phyloP scores from a whole-genome alignment of 179 eudicot species.

The Beta lomatogona region DNA sequence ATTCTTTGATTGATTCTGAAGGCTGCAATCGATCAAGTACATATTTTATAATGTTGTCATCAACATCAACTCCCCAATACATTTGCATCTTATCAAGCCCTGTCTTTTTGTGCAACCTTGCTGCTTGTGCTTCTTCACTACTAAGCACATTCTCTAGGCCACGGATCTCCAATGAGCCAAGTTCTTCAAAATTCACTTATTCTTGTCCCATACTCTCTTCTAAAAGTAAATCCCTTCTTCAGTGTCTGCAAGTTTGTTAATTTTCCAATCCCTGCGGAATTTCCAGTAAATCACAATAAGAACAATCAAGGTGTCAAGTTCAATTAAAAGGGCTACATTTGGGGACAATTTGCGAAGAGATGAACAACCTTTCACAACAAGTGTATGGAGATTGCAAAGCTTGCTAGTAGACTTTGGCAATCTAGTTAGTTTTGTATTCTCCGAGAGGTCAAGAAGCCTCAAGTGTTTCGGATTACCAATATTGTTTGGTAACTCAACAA shows the following conservation, averaged over 20 bases:
- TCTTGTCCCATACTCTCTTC: not conserved
- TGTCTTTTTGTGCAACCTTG: not conserved
- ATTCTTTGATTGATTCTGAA: no score
- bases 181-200: not conserved
- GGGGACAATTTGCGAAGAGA: not conserved
- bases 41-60: not conserved
- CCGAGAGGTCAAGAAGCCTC: not conserved
- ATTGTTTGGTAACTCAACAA: not conserved
- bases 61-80: not conserved
- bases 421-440: not conserved
- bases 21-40: no score
- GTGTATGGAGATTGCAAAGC: not conserved
- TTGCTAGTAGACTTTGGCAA: not conserved
- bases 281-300: not conserved
- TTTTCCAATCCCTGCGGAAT: not conserved
- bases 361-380: not conserved
- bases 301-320: not conserved
- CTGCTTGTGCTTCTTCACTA: not conserved
- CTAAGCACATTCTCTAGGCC: not conserved
- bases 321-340: not conserved
- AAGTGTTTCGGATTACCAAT: not conserved
- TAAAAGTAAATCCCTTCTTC: not conserved
- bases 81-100: slow-evolving; percentile 8
- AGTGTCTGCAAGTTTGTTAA: not conserved
- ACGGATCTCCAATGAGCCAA: not conserved